Base-by-base conservation (phyloP, 208 protist species). In the Crithidia acanthocephali region DNA sequence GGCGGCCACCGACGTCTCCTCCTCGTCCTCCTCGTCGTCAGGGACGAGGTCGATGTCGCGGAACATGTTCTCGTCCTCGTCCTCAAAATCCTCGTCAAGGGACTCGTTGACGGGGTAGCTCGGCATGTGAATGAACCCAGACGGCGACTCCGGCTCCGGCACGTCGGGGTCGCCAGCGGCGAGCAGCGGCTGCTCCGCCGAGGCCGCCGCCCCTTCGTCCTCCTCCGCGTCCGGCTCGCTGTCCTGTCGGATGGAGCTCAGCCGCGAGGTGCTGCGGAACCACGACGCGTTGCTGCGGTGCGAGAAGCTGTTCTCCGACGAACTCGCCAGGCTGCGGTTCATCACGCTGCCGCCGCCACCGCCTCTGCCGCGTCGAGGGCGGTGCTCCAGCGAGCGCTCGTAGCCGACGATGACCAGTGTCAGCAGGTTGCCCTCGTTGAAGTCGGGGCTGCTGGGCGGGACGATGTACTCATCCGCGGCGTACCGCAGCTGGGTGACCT, bases 381-480 rank as follows among this genome's bases (percentile, higher is more conserved):
- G 56, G 0, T 18, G 32, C 57, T 70, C 58, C 63, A 83, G 47
- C 16, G 45, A 48, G 5, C 79, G 67, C 62, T 84, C 79, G 59
- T 76, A 80, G 33, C 79, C 79, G 27, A 73, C 57, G 23, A 84
- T 60, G 47, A 63, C 37, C 27, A 86, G 51, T 2, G 81, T 81
- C 48, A 80, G 66, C 30, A 86, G 44, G 20, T 76, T 32, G 30
- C 72, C 55, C 52, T 81, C 76, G 16, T 86, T 64, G 52, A 86
- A 86, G 58, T 83, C 72, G 28, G 27, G 48, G 59, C 73, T 76
- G 50, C 48, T 67, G 1, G 75, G 70, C 13, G 70, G 61, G 16
- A 86, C 72, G 16, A 73, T 73, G 68, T 80, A 78, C 48, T 86
- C 76, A 25, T 86, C 81, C 9, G 77, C 81, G 11, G 73, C 65